phyloP scores from a whole-genome alignment of 2,329 filamentous ascomycete species.

The Penicillium vulpinum region DNA sequence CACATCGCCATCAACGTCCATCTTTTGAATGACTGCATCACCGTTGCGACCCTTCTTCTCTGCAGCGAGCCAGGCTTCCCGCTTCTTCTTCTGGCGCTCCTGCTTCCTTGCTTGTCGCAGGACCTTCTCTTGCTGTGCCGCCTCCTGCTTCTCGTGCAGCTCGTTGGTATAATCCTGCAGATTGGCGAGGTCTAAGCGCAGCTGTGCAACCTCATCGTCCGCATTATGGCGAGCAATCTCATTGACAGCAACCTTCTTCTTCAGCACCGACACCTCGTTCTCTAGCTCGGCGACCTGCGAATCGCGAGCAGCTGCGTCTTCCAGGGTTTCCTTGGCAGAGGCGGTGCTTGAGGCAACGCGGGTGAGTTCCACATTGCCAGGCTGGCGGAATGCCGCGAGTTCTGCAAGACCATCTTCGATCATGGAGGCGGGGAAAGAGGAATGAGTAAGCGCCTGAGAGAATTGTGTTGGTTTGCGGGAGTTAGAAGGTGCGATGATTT shows the following conservation, averaged over 20 bases:
- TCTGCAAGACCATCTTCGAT: constrained; percentile 46
- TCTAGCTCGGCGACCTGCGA: constrained; percentile 37
- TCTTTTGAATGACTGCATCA: constrained; percentile 39
- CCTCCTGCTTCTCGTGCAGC: constrained; percentile 42
- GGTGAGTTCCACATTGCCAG: constrained; percentile 24
- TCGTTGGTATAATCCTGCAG: constrained; percentile 42
- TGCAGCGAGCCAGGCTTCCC: constrained; percentile 48
- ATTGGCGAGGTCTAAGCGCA: constrained; percentile 38
- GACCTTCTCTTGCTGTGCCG: constrained; percentile 33
- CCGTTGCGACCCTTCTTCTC: constrained; percentile 47
- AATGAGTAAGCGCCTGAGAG: constrained; percentile 39
- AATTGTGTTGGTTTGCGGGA: constrained; percentile 29
- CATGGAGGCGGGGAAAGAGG: constrained; percentile 40
- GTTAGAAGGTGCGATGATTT: constrained; percentile 31
- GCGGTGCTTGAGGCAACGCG: constrained; percentile 14
- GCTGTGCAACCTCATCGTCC: constrained; percentile 36
- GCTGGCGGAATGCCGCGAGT: constrained; percentile 31
- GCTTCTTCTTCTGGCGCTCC: constrained; percentile 40
- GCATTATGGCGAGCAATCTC: constrained; percentile 39
- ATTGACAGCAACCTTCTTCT: constrained; percentile 37
- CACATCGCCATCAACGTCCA: constrained; percentile 37
- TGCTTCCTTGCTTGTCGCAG: constrained; percentile 41
- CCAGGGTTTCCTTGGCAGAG: constrained; percentile 8
- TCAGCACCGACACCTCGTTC: constrained; percentile 42
- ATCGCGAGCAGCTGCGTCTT: constrained; percentile 26